These are phyloP conservation scores for Thamnidium elegans DNA, from an alignment of 192 early-diverging fungal species.

Conservation along the genomic window DNA sequence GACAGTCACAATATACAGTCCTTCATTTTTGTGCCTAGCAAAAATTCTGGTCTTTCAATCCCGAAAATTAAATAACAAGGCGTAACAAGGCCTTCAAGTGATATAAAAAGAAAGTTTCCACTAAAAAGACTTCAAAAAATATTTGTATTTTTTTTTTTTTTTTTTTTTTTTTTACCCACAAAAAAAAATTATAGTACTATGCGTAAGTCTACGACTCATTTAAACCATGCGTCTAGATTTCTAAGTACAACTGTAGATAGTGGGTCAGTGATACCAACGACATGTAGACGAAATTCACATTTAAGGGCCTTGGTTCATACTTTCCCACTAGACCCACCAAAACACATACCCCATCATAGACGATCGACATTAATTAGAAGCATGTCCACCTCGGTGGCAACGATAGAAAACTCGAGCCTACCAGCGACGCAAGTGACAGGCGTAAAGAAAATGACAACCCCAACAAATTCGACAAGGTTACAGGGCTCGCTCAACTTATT, in stretches of 20 bases:
- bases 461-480: not conserved
- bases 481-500: slow-evolving; percentile 11
- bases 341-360: slow-evolving; percentile 1
- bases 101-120: not conserved
- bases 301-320: slow-evolving; percentile 6
- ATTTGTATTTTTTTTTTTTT: not conserved
- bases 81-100: not conserved
- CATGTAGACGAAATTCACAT: slow-evolving; percentile 11
- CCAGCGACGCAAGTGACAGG: not conserved
- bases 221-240: slow-evolving; percentile 20
- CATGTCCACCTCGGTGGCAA: slow-evolving; percentile 7
- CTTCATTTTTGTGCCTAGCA: not conserved
- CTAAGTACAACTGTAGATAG: not conserved
- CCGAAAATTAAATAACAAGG: slow-evolving; percentile 16
- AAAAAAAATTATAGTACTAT: slow-evolving; percentile 3
- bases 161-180: not conserved
- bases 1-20: slow-evolving; percentile 8
- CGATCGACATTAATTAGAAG: not conserved
- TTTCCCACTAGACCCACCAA: not conserved
- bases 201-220: slow-evolving; percentile 22
- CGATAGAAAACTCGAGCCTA: not conserved
- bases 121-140: not conserved
- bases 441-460: not conserved
- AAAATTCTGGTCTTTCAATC: not conserved
- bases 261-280: not conserved